Evolutionary conservation across 768 basidiomycete genomes (phyloP), one percentile per base, ranked within the genome.

Genomic region (Strobilomyces echinocephalus): DNA sequence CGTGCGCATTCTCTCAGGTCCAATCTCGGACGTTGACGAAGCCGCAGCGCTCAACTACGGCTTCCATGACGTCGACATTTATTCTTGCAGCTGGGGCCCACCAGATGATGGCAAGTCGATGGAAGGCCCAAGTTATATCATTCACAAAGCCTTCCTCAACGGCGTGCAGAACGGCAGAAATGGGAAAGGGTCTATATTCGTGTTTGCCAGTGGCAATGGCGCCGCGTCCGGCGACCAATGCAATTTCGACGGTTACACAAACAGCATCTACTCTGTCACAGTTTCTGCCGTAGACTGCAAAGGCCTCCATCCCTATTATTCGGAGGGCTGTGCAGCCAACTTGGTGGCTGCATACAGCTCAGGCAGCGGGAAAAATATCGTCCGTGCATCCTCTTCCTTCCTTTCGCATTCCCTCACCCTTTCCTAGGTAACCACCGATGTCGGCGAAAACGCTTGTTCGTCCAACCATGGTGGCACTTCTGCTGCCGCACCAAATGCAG

Each of bases 231-330:
- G 88, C 16, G 97, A 99, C 65, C 95, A 98, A 69, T 99, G 97
- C 76, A 99, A 99, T 69, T 98, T 99, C 65, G 95, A 98, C 61
- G 97, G 97, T 8, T 99, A 99, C 69, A 99, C 97, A 12, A 99
- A 99, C 67, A 91, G 88, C 63, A 95, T 98, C 54, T 97, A 91
- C 72, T 91, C 90, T 8, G 84, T 99, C 40, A 99, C 97, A 0
- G 92, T 99, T 28, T 86, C 93, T n/a, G 91, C 97, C 0, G 78
- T 98, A 54, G 97, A 98, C 63, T 83, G 87, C 68, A 90, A 91
- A 66, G 95, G 94, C 15, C 72, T 94, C 31, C 97, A 97, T 65
- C 97, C 97, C 14, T 92, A 90, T 66, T 98, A 99, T 63, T 97
- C 95, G 5, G 97, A 99, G 70, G 74, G 92, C n/a, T 99, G 97